Percentiles rank a stretch among this genome's conserved stretches.
Conservation (phyloP, 2,329 filamentous ascomycete genomes). For the Phoma sp. region DNA sequence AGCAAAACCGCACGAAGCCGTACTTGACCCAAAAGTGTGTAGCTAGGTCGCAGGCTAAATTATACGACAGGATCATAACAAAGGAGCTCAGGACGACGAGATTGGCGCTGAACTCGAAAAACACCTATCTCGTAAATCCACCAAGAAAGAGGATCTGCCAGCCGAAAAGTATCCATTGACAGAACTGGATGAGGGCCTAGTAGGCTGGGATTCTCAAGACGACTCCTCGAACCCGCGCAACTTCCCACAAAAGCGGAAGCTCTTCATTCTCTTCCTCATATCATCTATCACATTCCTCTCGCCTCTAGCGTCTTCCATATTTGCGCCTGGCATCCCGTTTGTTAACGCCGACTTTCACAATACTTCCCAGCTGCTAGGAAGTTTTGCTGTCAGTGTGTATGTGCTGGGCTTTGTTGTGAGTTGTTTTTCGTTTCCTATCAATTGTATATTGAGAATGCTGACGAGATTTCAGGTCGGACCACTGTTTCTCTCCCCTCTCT, state of each 20-base stretch:
- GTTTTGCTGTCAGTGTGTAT: conserved; percentile 45
- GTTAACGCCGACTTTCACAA: conserved; percentile 42
- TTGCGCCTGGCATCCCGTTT: conserved; percentile 43
- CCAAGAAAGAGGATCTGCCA: conserved; percentile 32
- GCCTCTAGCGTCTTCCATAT: conserved; percentile 45
- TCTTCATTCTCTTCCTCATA: conserved; percentile 35
- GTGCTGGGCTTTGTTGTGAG: conserved; percentile 42
- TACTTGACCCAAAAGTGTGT: not conserved
- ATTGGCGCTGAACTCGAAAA: conserved; percentile 37
- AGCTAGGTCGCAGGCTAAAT: not conserved
- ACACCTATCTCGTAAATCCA: conserved; percentile 40
- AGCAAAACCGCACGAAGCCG: conserved; percentile 2
- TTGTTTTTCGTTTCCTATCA: not conserved
- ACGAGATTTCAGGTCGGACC: conserved; percentile 30
- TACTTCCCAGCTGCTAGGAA: conserved; percentile 37
- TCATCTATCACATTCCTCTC: conserved; percentile 43
- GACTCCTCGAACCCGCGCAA: conserved; percentile 45
- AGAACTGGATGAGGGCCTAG: conserved; percentile 42
- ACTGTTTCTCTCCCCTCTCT: conserved; percentile 42
- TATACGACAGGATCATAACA: conserved; percentile 10
- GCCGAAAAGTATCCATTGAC: conserved; percentile 39
- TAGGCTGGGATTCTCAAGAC: conserved; percentile 46
- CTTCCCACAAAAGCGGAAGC: conserved; percentile 35
- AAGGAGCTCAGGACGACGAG: conserved; percentile 19
- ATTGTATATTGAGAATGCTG: not conserved